These are phyloP conservation scores for Termitomyces sp. DNA, from an alignment of 768 basidiomycete species.

Conservation along the genomic window DNA sequence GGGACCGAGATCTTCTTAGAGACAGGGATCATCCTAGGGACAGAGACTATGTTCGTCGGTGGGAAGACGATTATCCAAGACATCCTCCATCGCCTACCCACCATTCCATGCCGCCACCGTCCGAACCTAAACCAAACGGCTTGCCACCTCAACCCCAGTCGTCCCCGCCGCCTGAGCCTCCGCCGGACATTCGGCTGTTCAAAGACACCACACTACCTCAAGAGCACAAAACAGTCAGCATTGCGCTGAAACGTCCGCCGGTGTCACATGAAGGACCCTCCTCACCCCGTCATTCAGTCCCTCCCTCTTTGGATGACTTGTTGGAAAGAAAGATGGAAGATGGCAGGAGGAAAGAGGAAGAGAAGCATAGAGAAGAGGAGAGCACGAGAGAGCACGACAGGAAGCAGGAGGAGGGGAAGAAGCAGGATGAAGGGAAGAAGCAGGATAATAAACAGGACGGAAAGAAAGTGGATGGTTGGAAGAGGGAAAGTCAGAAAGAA, in stretches of 20 bases:
- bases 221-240: slow-evolving; percentile 35
- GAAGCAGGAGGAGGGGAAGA: neutral
- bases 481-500: slow-evolving; percentile 17
- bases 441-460: neutral
- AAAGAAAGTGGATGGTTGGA: slow-evolving; percentile 1
- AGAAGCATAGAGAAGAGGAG: slow-evolving; percentile 3
- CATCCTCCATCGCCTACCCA: slow-evolving; percentile 18
- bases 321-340: slow-evolving; percentile 8
- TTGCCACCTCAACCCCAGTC: slow-evolving; percentile 13
- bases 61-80: slow-evolving; percentile 18
- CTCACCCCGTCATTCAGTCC: slow-evolving; percentile 30
- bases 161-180: slow-evolving; percentile 32
- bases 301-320: slow-evolving; percentile 11
- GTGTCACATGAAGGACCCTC: slow-evolving; percentile 44
- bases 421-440: neutral
- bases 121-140: slow-evolving; percentile 10
- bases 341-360: slow-evolving; percentile 1
- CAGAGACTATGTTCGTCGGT: slow-evolving; percentile 17
- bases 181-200: slow-evolving; percentile 22
- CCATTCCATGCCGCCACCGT: slow-evolving; percentile 14
- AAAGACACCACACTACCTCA: slow-evolving; percentile 20
- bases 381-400: neutral
- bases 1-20: neutral
- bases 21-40: neutral
- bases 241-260: slow-evolving; percentile 36